Base-by-base conservation (phyloP, 257 asterid genomes). In the Voacanga thouarsii region DNA sequence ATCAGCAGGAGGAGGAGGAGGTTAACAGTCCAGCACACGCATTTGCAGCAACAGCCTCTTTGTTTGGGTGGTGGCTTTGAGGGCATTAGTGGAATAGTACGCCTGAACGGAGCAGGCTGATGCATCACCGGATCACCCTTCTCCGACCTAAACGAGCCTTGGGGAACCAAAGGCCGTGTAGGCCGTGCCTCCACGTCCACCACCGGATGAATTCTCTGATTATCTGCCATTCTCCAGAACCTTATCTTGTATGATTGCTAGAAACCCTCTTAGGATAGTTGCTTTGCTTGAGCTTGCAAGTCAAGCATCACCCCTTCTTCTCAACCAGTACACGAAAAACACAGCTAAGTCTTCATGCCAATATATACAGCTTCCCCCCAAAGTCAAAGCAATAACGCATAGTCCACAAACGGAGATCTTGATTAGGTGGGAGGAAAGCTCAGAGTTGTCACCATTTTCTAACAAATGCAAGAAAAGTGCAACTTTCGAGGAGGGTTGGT, bases 21-120 rank as follows among this genome's bases (percentile, higher is more conserved):
- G 80, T 87, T 65, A 37, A 93, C 26, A 51, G 97, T 90, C 97
- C 97, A 91, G 76, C 97, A 91, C n/a, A 91, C 71, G 87, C 93
- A 93, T 83, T 77, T 93, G 92, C 94, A 89, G 83, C 83, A 84
- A 66, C 94, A 82, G 78, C 47, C 53, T 10, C 71, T 23, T 4
- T 8, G 47, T 19, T 45, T 76, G 5, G 79, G 75, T 23, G 83
- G 87, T 26, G 83, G 87, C 16, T 15, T 72, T 65, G 83, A 45
- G 44, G 83, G 80, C 81, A 74, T 50, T 12, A 43, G 76, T 26
- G 89, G 82, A 75, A 64, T 50, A 4, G 82, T 66, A 60, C 26
- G 85, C 47, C 64, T 80, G 26, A 79, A 18, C 66, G 85, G 90
- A 37, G 79, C 80, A 37, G 82, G 87, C 41, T 71, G 86, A 21